Evolutionary conservation across 1,284 basidiomycete genomes (phyloP).

Genomic region (Apiotrichum gamsii): DNA sequence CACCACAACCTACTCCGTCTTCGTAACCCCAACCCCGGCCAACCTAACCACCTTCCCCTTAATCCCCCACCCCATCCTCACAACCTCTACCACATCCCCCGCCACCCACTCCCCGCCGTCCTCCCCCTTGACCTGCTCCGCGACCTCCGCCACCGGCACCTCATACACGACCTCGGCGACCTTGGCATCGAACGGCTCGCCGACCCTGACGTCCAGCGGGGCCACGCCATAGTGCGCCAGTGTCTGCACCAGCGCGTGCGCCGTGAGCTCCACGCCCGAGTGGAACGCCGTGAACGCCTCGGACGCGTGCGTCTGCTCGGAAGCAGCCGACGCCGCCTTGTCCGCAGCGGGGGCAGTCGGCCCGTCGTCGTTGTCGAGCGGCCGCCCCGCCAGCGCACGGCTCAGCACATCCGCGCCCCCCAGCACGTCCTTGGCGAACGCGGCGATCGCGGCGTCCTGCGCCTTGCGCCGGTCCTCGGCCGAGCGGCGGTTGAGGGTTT

Average conservation of each 20-base stretch:
- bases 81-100: constrained; percentile 84
- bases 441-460: constrained; percentile 84
- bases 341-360: constrained; percentile 57
- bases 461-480: constrained; percentile 87
- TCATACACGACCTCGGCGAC: constrained; percentile 92
- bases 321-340: no score
- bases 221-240: constrained; percentile 87
- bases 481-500: constrained; percentile 87
- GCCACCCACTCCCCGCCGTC: constrained; percentile 52
- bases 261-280: constrained; percentile 85
- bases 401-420: constrained; percentile 87
- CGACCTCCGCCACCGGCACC: constrained; percentile 61
- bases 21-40: no score
- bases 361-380: constrained; percentile 50
- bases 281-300: no score
- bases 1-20: not conserved
- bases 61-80: constrained; percentile 86
- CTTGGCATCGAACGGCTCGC: constrained; percentile 91
- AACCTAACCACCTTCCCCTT: constrained; percentile 86
- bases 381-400: constrained; percentile 77
- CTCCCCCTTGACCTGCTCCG: constrained; percentile 62
- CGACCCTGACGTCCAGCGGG: constrained; percentile 62
- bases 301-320: no score
- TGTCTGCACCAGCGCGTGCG: constrained; percentile 80
- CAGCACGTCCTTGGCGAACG: constrained; percentile 83